Percentiles rank a stretch among this genome's conserved stretches.
Evolutionary conservation across 1,284 basidiomycete genomes (phyloP).

Genomic region (Pseudozyma pruni): DNA sequence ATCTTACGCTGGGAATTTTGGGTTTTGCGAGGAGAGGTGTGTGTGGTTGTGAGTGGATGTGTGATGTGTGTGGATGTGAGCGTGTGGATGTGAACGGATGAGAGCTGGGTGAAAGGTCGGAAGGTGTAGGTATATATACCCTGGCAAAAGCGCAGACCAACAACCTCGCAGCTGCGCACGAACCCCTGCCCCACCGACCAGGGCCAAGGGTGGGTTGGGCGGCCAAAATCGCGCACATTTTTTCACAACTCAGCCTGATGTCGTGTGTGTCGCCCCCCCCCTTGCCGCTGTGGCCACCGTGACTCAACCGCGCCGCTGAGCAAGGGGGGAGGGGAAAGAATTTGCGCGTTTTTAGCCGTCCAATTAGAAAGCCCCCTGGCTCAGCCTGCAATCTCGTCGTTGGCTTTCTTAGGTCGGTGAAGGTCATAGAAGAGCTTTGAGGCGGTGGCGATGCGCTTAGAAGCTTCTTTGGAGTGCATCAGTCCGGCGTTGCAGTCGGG

Average conservation of each 20-base stretch:
- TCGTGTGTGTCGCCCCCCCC: conserved; percentile 18
- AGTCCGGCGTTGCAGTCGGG: no score
- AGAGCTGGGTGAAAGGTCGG: neutral
- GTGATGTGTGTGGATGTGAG: neutral
- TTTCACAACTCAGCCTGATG: neutral
- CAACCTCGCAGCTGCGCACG: no score
- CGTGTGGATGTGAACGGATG: neutral
- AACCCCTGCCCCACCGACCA: neutral
- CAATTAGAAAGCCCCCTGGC: no score
- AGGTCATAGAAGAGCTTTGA: no score
- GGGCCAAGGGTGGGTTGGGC: neutral
- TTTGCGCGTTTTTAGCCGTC: conserved; percentile 31
- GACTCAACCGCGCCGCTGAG: no score
- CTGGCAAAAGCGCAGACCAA: no score
- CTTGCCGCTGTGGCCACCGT: no score
- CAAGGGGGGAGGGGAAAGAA: no score
- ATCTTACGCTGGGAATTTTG: conserved; percentile 25
- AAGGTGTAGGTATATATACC: neutral
- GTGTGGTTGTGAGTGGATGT: neutral
- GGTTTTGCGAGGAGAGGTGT: neutral
- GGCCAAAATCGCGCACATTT: conserved; percentile 21
- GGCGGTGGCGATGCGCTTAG: no score
- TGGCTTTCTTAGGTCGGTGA: no score
- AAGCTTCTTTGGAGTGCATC: no score
- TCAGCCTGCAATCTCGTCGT: no score